Base-by-base conservation (phyloP, 345 rosid genomes). In the Capsella bursapastoris region DNA sequence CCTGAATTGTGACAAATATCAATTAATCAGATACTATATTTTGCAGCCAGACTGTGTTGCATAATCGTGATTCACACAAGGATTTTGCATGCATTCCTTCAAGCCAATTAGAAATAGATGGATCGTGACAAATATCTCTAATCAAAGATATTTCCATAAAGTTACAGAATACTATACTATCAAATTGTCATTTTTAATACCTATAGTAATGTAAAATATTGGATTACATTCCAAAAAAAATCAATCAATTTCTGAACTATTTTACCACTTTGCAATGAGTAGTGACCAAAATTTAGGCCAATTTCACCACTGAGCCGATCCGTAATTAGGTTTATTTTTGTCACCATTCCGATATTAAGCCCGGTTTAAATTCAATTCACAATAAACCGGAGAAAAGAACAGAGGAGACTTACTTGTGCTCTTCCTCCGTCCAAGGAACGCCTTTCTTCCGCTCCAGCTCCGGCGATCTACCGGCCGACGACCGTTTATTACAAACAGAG, bases 381-480 rank as follows among this genome's bases (percentile, higher is more conserved):
- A 34, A 3, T 52, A n/a, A 75, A 75, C 69, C 69, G 68, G 57
- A 8, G 37, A 49, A n/a, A 12, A 10, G 10, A 58, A 27, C 25
- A 52, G 50, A 68, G 47, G 50, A 68, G 47, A 47, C 74, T 80
- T 82, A 92, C 99, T 92, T 95, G 86, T 95, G 99, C 73, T 95
- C 99, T 73, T 92, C 99, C 75, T 95, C 99, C 1, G 98, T 95
- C 99, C 99, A 95, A 1, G 99, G 98, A 27, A 95, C 92, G 6
- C 99, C 99, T 86, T 90, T 96, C 88, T 96, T 96, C 80, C 97
- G 84, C 66, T 96, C 99, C 61, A 83, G 88, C 71, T 96, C 96
- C 41, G 87, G 85, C 64, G 92, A 80, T 45, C 91, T 77, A 11
- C 83, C 66, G 0, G 80, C 78, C 1, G 83, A 11, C 43, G 86